These are phyloP conservation scores for Rhinocladiella similis DNA, from an alignment of 2,329 filamentous ascomycete genomes.

Conservation along the genomic window DNA sequence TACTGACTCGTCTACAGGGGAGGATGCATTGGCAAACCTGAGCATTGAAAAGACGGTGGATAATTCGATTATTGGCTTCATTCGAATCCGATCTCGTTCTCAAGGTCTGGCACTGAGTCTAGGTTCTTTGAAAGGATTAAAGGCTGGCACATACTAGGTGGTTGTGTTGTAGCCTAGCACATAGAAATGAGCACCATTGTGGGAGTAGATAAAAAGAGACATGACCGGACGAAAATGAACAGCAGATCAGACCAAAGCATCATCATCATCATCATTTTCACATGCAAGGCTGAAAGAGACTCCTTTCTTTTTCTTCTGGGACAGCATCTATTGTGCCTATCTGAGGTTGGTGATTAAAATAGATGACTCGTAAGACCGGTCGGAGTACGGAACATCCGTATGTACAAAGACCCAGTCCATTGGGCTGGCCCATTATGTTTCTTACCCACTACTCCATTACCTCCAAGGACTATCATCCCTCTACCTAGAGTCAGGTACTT, in stretches of 20 bases:
- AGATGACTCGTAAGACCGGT: too few species aligned
- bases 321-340: too few species aligned
- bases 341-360: too few species aligned
- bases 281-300: too few species aligned
- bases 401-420: too few species aligned
- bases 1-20: constrained; percentile 59
- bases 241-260: too few species aligned
- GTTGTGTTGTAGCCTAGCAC: background rate
- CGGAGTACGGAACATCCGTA: too few species aligned
- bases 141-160: constrained; percentile 55
- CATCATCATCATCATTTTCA: constrained; percentile 4
- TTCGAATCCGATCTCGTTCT: constrained; percentile 94
- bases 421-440: background rate
- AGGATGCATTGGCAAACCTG: constrained; percentile 95
- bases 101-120: constrained; percentile 93
- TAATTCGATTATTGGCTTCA: constrained; percentile 93
- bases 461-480: too few species aligned
- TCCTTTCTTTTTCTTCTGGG: too few species aligned
- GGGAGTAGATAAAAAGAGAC: too few species aligned
- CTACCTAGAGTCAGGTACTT: too few species aligned
- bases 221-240: background rate
- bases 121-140: constrained; percentile 90
- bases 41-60: constrained; percentile 98
- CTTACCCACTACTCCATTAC: background rate
- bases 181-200: too few species aligned